Evolutionary conservation across 805 yeast species (phyloP), one percentile per base, ranked within the genome.

Genomic region (Kluyveromyces wickerhamii): DNA sequence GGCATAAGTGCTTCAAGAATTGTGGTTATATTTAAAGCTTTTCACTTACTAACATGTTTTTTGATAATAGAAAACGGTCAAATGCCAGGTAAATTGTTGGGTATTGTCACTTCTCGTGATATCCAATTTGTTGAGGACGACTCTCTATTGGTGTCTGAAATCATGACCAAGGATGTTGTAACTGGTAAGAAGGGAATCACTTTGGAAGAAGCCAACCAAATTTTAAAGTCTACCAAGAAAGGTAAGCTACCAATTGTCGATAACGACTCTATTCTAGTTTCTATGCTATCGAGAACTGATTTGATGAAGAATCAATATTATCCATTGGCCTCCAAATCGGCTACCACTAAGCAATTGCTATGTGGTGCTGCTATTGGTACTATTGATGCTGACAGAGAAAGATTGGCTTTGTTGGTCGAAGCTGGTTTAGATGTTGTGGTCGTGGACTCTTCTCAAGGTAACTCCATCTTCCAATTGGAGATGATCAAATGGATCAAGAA

Each of bases 321-420:
- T 72, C 98, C 98, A 52, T 70, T 78, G 47, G 98, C 98, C 37
- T 87, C 96, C 46, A 92, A 92, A 69, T 83, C 95, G 23, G 79
- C 79, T 54, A 70, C 78, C 50, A 84, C 97, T 35, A 92, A 92
- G 72, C 98, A 92, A 71, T 74, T 92, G 60, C 73, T 92, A 56
- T 86, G 95, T 74, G 98, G 97, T 74, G 98, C 98, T 52, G 94
- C 98, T 45, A 77, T 92, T 58, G 98, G 98, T 65, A 92, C 98
- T 45, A 69, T 94, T 43, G 81, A 74, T 28, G 80, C 84, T 52
- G 98, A 92, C 67, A 83, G 74, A 59, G 80, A 72, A 54, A 86
- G 98, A 69, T 74, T 92, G 52, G 60, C 61, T 40, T 73, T 79
- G 67, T 76, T 92, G 52, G 96, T 81, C 41, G 94, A 77, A 36